Base-by-base conservation (phyloP, 768 basidiomycete genomes). In the Tephrocybe sp. region DNA sequence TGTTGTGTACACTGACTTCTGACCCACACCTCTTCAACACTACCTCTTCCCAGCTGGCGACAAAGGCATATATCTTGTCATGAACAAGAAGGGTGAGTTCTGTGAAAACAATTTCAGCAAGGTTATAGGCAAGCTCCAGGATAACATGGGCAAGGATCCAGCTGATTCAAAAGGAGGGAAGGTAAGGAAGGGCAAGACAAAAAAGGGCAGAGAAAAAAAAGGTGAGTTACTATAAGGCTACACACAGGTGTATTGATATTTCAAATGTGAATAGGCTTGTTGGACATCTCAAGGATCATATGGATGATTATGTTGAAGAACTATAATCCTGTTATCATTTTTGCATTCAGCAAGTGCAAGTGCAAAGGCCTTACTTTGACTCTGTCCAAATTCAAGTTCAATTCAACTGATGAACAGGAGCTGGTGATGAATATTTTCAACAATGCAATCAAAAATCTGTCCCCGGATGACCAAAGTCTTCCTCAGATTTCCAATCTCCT, bases 1-100 rank as follows among this genome's bases (percentile, higher is more conserved):
- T 64, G 93, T 99, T 65, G 95, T 99, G 34, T 99, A 98, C 68
- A 99, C 97, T 53, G 94, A 99, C 72, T 98, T 98, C 74, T 86
- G 97, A 30, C 97, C 97, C 1, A 99, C 97, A 1, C 97, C 97
- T 1, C 73, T 99, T 7, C 97, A 98, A 64, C 97, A 99, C 61
- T 99, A 98, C 67, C 84, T 99, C 48, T 99, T 98, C 73, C 97
- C 97, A 1, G 85, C 89, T 3, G 96, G 96, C 7, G 94, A 92
- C 1, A 94, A 98, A 57, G 97, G 97, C 8, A 98, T 99, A 38
- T 97, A 93, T 66, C 75, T 99, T 2, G 97, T 99, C 1, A 92
- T 99, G n/a, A 98, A 99, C 62, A 97, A 99, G 72, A 94, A 96
- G 71, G 85, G 94, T 49, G 92, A 95, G 54, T 99, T 99, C 62